These are phyloP conservation scores for Coriaria nepalensis DNA, from an alignment of 306 rosid genomes.

Conservation along the genomic window DNA sequence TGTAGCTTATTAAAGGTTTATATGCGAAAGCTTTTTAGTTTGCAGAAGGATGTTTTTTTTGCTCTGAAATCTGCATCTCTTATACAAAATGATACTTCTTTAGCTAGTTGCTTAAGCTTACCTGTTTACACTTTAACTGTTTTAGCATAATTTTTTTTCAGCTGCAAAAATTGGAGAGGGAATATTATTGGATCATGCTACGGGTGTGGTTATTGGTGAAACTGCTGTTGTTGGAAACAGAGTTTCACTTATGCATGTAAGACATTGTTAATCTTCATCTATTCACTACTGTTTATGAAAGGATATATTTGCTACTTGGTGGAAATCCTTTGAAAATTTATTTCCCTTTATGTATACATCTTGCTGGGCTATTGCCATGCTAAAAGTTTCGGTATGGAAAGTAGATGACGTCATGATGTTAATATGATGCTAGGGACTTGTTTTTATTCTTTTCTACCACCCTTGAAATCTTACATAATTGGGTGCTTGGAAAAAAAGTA, in stretches of 20 bases:
- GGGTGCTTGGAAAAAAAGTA: no score
- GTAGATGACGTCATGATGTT: no score
- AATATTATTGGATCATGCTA: conserved; percentile 84
- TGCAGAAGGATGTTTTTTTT: conserved; percentile 13
- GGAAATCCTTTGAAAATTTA: neutral
- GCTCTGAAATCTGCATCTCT: neutral
- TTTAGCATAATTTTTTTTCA: conserved; percentile 13
- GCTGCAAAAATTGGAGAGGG: conserved; percentile 96
- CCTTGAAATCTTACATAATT: no score
- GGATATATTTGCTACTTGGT: neutral
- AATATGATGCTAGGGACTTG: no score
- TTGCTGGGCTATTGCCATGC: no score
- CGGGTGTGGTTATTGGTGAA: conserved; percentile 97
- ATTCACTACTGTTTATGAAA: conserved; percentile 6
- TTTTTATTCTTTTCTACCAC: no score
- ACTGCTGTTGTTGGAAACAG: conserved; percentile 85
- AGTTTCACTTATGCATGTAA: conserved; percentile 92
- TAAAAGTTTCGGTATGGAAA: no score
- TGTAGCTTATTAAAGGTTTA: neutral
- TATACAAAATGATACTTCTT: conserved; percentile 7
- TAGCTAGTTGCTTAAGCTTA: no score
- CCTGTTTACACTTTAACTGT: no score
- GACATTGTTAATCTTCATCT: conserved; percentile 21
- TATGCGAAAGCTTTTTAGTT: conserved; percentile 10
- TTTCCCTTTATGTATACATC: no score